Conservation (phyloP, 192 early-diverging fungal species). For the Mortierella alpina region DNA sequence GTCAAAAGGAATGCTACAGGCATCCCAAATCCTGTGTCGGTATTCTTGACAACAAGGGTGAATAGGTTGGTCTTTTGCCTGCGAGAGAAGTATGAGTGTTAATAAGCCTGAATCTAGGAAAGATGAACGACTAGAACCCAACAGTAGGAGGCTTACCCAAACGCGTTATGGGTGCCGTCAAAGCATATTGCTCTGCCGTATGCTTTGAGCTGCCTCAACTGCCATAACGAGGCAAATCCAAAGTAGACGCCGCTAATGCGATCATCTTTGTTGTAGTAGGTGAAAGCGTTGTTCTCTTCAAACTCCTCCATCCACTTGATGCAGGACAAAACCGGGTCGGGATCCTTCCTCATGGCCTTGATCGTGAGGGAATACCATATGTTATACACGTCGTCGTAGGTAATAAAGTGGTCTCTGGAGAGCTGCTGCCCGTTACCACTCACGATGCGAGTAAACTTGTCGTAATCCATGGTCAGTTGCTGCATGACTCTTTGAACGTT, state of each 20-base stretch:
- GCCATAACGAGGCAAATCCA: slow-evolving; percentile 15
- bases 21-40: slow-evolving; percentile 19
- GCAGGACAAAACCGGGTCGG: slow-evolving; percentile 7
- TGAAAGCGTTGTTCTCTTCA: not conserved
- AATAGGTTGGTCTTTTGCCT: slow-evolving; percentile 18
- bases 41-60: slow-evolving; percentile 19
- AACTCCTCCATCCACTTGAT: slow-evolving; percentile 20
- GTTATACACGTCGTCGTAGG: slow-evolving; percentile 25
- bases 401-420: slow-evolving; percentile 21
- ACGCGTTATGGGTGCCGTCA: slow-evolving; percentile 11
- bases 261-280: slow-evolving; percentile 3
- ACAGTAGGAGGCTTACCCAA: slow-evolving; percentile 4
- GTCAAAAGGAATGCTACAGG: slow-evolving; percentile 25
- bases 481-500: slow-evolving; percentile 11
- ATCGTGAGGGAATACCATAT: slow-evolving; percentile 12
- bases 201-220: slow-evolving; percentile 5
- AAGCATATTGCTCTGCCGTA: slow-evolving; percentile 17
- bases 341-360: slow-evolving; percentile 19
- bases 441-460: slow-evolving; percentile 9
- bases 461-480: slow-evolving; percentile 15
- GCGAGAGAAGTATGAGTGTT: not conserved
- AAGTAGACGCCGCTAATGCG: slow-evolving; percentile 1
- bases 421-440: slow-evolving; percentile 9
- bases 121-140: not conserved
- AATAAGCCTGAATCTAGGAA: not conserved